Evolutionary conservation across 2,329 filamentous ascomycete species (phyloP).

Genomic region (Diaporthe vexans): DNA sequence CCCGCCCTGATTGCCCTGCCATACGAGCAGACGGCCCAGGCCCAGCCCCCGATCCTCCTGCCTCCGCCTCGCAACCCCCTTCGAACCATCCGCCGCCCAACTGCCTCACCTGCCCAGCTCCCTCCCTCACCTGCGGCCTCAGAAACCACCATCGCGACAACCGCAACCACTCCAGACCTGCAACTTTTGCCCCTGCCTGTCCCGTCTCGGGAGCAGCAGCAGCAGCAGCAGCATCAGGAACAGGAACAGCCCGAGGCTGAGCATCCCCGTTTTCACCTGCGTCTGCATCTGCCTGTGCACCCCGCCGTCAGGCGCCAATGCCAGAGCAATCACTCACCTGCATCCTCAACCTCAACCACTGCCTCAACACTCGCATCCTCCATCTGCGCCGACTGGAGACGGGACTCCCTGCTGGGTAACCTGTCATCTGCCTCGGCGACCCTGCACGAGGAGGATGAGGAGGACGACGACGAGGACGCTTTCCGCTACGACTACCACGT

Average conservation of each 20-base stretch:
- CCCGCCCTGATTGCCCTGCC: constrained; percentile 66
- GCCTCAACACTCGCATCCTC: constrained; percentile 46
- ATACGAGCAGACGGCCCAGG: constrained; percentile 72
- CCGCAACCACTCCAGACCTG: constrained; percentile 43
- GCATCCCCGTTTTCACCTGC: constrained; percentile 7
- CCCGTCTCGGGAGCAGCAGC: constrained; percentile 54
- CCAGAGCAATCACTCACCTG: constrained; percentile 44
- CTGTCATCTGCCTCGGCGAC: constrained; percentile 56
- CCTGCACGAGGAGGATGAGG: constrained; percentile 43
- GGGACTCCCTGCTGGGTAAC: constrained; percentile 68
- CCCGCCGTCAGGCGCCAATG: constrained; percentile 57
- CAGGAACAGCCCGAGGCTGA: background rate
- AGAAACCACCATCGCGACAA: constrained; percentile 44
- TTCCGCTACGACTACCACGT: constrained; percentile 41
- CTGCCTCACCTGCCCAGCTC: constrained; percentile 42
- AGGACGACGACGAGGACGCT: constrained; percentile 42
- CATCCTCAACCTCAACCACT: constrained; percentile 46
- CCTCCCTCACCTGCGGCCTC: constrained; percentile 39
- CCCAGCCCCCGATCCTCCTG: constrained; percentile 69
- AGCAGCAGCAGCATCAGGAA: background rate
- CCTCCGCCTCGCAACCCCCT: constrained; percentile 58
- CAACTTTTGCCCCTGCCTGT: constrained; percentile 53
- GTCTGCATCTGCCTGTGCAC: constrained; percentile 15
- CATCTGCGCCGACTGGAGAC: constrained; percentile 60
- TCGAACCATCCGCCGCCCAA: constrained; percentile 49